Evolutionary conservation across 129 eudicot species (phyloP), one percentile per base, ranked within the genome.

Genomic region (Logfia minima): DNA sequence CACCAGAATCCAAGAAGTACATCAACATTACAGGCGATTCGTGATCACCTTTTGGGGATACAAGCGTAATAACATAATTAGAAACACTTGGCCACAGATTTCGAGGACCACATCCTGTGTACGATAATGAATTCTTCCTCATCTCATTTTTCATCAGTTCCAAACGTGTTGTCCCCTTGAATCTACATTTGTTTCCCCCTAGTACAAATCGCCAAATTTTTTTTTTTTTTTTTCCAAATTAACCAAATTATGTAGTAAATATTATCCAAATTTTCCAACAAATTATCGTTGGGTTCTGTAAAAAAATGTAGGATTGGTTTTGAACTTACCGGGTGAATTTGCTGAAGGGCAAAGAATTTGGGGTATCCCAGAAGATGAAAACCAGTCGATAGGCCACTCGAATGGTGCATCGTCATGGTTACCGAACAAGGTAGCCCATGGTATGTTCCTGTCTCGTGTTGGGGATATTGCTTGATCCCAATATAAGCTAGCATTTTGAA

Each of bases 1-100:
- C 99, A 23, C 99, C 99, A 6, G 97, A 94, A 87, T 94, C 99
- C 53, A 91, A 77, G 80, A 94, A 94, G 84, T 94, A 94, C 93
- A 91, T 79, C 75, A 79, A 82, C 70, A 89, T 86, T 35, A 85
- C 66, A 0, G 90, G 83, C 18, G 59, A 68, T 68, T 84, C 39
- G 18, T 76, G 70, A 66, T 77, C 84, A 31, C 13, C 51, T 56
- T 68, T 75, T 2, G 92, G 82, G n/a, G 97, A 89, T 22, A 83
- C 84, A 78, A 91, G 45, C 29, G 85, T 82, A 35, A 89, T 86
- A 69, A 91, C 89, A 56, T 94, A 94, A 72, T 94, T 94, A 2
- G 99, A 91, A 41, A 94, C 87, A 74, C 99, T 85, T 8, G 99
- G 99, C 97, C 99, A 94, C 1, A 94, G 89, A 70, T 82, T 71